Base-by-base conservation (phyloP, 2,329 filamentous ascomycete species). In the Colletotrichum cordylinicola region DNA sequence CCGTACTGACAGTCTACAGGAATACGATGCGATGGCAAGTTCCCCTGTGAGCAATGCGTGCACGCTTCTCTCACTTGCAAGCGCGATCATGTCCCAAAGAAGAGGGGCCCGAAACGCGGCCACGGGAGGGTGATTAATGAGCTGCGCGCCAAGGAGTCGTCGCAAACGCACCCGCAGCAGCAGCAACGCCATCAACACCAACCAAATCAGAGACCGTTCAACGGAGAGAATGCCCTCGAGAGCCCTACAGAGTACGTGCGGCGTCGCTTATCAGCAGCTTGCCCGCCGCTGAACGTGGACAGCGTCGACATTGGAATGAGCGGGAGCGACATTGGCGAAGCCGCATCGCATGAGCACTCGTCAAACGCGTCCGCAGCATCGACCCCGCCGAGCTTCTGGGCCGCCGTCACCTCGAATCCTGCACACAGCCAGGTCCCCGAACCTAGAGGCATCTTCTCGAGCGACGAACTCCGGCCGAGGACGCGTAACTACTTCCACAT, bases 111-210 rank as follows among this genome's bases (percentile, higher is more conserved):
- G 15, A 93, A 93, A 80, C 89, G 90, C 33, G 91, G 90, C 66
- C 88, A 90, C 75, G 91, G 91, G 39, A 90, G 91, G 78, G 90
- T 93, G 55, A 91, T 93, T 74, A 91, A 91, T 76, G 90, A 92
- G 83, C 84, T 93, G 27, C 87, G 91, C 68, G 90, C 82, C 68
- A 83, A 82, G 86, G 85, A 91, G 82, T 64, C 73, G n/a, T 64
- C 70, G 12, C 71, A 72, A 10, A 67, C 29, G 24, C 83, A 85
- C 72, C 84, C 88, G 79, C 82, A 88, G 70, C 83, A 85, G 75
- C 84, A 88, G 79, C 82, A 88, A 69, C 72, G 37, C 29, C 35
- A 35, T 27, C 16, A 72, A 13, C 67, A 55, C 15, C 67, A 55
- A 56, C 68, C 35, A 33, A 31, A 18, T 9, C 74, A 76, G 58